A percentile compares a stretch with the other conserved stretches of the same genome.
Evolutionary conservation across 306 rosid genomes (phyloP).

Genomic region (Casuarina cunninghamiana): DNA sequence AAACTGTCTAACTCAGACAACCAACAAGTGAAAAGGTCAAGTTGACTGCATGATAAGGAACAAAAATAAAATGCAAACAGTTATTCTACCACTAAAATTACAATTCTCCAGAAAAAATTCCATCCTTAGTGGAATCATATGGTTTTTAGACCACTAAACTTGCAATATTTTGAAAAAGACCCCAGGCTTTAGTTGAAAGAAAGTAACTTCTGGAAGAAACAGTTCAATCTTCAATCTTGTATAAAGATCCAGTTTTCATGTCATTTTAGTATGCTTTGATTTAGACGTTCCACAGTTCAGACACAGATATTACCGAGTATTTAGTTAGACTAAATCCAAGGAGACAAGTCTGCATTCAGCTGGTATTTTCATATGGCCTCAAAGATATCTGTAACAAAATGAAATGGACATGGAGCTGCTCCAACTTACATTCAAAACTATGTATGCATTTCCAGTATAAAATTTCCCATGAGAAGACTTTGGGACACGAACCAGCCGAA

Average conservation of each 20-base stretch:
- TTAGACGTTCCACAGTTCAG: background rate
- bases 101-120: slow-evolving; percentile 12
- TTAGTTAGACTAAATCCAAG: background rate
- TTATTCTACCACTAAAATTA: slow-evolving; percentile 21
- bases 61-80: slow-evolving; percentile 1
- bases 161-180: background rate
- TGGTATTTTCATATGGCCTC: background rate
- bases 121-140: slow-evolving; percentile 19
- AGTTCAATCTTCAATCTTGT: slow-evolving; percentile 9
- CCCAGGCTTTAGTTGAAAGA: background rate
- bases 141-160: background rate
- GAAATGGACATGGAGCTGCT: slow-evolving; percentile 10
- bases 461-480: slow-evolving; percentile 69
- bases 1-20: slow-evolving; percentile 58
- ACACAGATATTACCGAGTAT: background rate
- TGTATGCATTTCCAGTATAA: slow-evolving; percentile 82
- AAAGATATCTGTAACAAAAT: slow-evolving; percentile 25
- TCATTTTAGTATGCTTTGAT: background rate
- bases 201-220: slow-evolving; percentile 14
- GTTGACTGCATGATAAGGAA: slow-evolving; percentile 22
- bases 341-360: background rate
- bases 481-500: slow-evolving; percentile 55
- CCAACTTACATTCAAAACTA: slow-evolving; percentile 78
- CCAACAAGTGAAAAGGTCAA: slow-evolving; percentile 32
- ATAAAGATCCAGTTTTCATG: background rate